Percentiles rank a stretch among this genome's conserved stretches.
Conservation (phyloP, 2,329 filamentous ascomycete genomes). For the Aspergillus sp. region DNA sequence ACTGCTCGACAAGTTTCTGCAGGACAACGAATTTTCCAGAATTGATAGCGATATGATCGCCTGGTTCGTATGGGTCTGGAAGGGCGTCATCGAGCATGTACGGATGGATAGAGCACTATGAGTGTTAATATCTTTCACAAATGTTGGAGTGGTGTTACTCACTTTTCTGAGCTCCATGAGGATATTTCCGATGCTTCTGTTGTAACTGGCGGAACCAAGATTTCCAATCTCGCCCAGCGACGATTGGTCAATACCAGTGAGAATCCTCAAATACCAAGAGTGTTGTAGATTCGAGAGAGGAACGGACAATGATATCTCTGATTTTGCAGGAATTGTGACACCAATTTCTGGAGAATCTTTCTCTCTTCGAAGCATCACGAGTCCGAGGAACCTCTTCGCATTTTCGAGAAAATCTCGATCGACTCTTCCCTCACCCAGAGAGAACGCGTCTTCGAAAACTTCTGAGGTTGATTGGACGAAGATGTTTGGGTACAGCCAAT, state of each 20-base stretch:
- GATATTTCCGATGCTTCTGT: slow-evolving; percentile 41
- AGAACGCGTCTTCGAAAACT: slow-evolving; percentile 53
- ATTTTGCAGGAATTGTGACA: slow-evolving; percentile 52
- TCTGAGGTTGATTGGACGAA: slow-evolving; percentile 48
- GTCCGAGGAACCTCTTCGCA: slow-evolving; percentile 48
- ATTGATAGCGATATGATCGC: slow-evolving; percentile 45
- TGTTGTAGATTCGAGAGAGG: slow-evolving; percentile 56
- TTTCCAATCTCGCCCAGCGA: too few species aligned
- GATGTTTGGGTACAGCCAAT: slow-evolving; percentile 56
- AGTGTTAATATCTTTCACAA: slow-evolving; percentile 2
- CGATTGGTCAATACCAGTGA: slow-evolving; percentile 50
- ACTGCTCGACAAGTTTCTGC: slow-evolving; percentile 36
- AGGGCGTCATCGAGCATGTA: slow-evolving; percentile 46
- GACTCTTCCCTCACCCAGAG: slow-evolving; percentile 51
- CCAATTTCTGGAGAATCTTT: slow-evolving; percentile 53
- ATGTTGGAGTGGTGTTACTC: not conserved
- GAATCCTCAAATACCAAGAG: slow-evolving; percentile 54
- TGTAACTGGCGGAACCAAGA: slow-evolving; percentile 17
- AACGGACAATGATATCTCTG: slow-evolving; percentile 53
- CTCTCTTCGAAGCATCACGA: slow-evolving; percentile 55
- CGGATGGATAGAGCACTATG: slow-evolving; percentile 48
- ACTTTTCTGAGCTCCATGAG: slow-evolving; percentile 53
- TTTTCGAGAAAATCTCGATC: slow-evolving; percentile 50
- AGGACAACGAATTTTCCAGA: slow-evolving; percentile 55
- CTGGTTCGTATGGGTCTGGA: slow-evolving; percentile 39